Base-by-base conservation (phyloP, 768 basidiomycete genomes). In the Rhizopogon salebrosus region DNA sequence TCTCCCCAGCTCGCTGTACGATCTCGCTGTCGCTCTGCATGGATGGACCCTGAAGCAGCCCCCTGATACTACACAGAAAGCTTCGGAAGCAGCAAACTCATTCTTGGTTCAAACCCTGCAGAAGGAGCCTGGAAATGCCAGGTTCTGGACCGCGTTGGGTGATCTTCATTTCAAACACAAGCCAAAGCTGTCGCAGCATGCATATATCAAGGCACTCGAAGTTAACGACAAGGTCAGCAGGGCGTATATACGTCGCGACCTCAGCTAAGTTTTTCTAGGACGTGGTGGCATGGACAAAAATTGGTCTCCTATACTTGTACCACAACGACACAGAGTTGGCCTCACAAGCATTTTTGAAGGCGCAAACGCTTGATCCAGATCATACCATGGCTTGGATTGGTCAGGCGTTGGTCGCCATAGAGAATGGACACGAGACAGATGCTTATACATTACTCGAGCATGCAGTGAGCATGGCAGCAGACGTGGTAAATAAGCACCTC, bases 361-460 rank as follows among this genome's bases (percentile, higher is more conserved):
- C 95, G 9, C 97, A 98, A 66, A 84, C 87, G 16, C 76, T 94
- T 40, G 94, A 98, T 72, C 92, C 95, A 6, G 95, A 98, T 62
- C 87, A 85, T 69, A 78, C 87, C 1, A 62, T 84, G 20, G 86
- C 93, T 7, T 99, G 97, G 97, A 76, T 95, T 20, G 97, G 93
- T 1, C 94, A 95, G 65, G 88, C 81, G 3, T 67, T 92, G 23
- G 75, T 91, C 39, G 89, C 89, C 41, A 76, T 74, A 16, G 63
- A 69, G 29, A 80, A 82, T 52, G 80, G 78, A 3, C 79, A 90
- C 49, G 65, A 77, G 27, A 58, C 64, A 4, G 86, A 93, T 51
- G 84, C 89, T 3, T 73, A 75, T 18, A 75, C 84, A 4, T 65
- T 97, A 53, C 78, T 93, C 29, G 83, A 84, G 54, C 89, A 94